Conservation (phyloP, 441 rosid genomes). For the Mallotus japonicus region DNA sequence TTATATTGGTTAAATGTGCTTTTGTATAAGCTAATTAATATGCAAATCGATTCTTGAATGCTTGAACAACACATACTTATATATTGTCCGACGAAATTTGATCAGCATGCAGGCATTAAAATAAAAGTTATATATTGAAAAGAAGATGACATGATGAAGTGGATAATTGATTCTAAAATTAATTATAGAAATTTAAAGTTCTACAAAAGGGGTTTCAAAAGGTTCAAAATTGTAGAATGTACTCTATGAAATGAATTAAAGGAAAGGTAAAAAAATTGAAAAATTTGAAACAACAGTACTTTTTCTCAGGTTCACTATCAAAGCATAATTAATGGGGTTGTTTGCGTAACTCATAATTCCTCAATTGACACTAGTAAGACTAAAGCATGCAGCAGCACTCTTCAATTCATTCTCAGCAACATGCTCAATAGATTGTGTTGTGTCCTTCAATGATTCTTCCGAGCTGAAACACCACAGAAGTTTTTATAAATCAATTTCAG, state of each 20-base stretch:
- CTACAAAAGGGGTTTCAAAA: constrained; percentile 12
- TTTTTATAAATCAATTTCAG: not conserved
- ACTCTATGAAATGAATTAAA: not conserved
- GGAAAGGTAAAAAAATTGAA: not conserved
- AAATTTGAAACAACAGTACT: constrained; percentile 6
- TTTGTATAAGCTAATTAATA: too few relatives aligned
- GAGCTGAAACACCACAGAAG: constrained; percentile 42
- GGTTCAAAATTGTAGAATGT: constrained; percentile 32
- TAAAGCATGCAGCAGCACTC: constrained; percentile 84
- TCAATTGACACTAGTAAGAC: constrained; percentile 82
- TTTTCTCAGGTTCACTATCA: constrained; percentile 12
- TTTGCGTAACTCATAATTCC: not conserved
- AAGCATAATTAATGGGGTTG: not conserved
- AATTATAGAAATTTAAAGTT: constrained; percentile 13
- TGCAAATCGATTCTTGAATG: not conserved
- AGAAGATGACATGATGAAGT: constrained; percentile 1
- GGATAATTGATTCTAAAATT: constrained; percentile 18
- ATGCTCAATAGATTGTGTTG: constrained; percentile 44
- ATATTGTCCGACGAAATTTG: constrained; percentile 6
- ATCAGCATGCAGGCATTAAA: not conserved
- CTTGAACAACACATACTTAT: not conserved
- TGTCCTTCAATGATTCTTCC: constrained; percentile 61
- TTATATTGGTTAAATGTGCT: too few relatives aligned
- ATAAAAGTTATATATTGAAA: not conserved
- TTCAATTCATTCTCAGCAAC: constrained; percentile 69